These are phyloP conservation scores for Lupinus albus DNA, from an alignment of 306 rosid species.

Conservation along the genomic window DNA sequence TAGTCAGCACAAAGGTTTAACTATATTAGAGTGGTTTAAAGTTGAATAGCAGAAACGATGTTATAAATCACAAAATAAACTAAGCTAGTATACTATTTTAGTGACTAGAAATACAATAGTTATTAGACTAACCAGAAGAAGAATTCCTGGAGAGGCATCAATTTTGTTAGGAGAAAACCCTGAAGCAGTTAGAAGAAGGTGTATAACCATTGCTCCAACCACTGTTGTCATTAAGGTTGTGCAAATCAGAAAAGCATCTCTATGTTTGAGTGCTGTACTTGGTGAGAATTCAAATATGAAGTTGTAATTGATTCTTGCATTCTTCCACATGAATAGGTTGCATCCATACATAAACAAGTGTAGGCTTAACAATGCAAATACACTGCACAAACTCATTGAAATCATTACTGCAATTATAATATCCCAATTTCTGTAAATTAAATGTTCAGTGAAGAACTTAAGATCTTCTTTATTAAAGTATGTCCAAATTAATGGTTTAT, in stretches of 20 bases:
- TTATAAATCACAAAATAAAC: not conserved
- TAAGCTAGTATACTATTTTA: not conserved
- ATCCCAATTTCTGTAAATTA: not conserved
- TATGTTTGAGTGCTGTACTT: constrained; percentile 67
- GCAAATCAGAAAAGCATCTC: constrained; percentile 84
- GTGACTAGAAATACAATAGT: not conserved
- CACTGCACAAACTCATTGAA: constrained; percentile 56
- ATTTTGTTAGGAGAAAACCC: constrained; percentile 61
- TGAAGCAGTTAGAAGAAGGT: constrained; percentile 67
- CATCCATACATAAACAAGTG: constrained; percentile 96
- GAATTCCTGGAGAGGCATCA: constrained; percentile 80
- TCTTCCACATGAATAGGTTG: constrained; percentile 86
- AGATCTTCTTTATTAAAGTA: not conserved
- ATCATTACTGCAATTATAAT: constrained; percentile 3
- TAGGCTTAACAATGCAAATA: constrained; percentile 75
- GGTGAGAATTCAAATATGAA: constrained; percentile 90
- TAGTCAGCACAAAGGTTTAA: constrained; percentile 35
- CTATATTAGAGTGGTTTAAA: not conserved
- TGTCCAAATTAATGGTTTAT: not conserved
- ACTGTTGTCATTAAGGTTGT: constrained; percentile 89
- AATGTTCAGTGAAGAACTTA: not conserved
- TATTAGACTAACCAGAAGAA: constrained; percentile 64
- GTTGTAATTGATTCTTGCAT: constrained; percentile 74
- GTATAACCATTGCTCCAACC: constrained; percentile 86
- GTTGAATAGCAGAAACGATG: not conserved